Evolutionary conservation across 768 basidiomycete genomes (phyloP).

Genomic region (Cytidiella melzeri): DNA sequence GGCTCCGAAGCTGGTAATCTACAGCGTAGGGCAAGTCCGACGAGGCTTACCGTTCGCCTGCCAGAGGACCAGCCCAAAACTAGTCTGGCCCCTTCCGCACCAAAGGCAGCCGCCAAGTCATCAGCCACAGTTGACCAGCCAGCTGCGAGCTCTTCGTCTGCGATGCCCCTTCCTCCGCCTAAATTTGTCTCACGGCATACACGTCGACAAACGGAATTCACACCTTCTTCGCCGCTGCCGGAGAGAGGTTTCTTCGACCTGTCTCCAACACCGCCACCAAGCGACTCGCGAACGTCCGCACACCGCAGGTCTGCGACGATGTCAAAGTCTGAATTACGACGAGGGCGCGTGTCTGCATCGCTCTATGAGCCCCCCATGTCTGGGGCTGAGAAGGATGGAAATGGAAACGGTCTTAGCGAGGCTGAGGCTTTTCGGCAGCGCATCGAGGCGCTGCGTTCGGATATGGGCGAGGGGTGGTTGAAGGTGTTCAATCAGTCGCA

Average conservation of each 20-base stretch:
- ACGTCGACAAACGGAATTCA: constrained; percentile 45
- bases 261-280: constrained; percentile 6
- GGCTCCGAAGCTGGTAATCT: constrained; percentile 4
- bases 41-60: constrained; percentile 6
- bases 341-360: constrained; percentile 53
- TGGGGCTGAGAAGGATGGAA: constrained; percentile 21
- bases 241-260: constrained; percentile 13
- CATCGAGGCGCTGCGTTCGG: constrained; percentile 77
- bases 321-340: constrained; percentile 37
- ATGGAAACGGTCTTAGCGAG: constrained; percentile 36
- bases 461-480: constrained; percentile 89
- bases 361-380: constrained; percentile 49
- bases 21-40: constrained; percentile 12
- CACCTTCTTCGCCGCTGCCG: constrained; percentile 15
- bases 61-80: neutral
- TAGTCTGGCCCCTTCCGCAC: neutral
- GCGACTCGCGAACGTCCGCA: constrained; percentile 13
- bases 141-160: constrained; percentile 15
- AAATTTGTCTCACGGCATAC: constrained; percentile 32
- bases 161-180: constrained; percentile 14
- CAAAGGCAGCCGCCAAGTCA: neutral
- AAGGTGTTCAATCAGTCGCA: constrained; percentile 75
- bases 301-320: constrained; percentile 19
- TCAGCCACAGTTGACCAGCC: neutral
- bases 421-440: constrained; percentile 70